Evolutionary conservation across 2,329 filamentous ascomycete species (phyloP), one percentile per base, ranked within the genome.

Genomic region (Colletotrichum sp.): DNA sequence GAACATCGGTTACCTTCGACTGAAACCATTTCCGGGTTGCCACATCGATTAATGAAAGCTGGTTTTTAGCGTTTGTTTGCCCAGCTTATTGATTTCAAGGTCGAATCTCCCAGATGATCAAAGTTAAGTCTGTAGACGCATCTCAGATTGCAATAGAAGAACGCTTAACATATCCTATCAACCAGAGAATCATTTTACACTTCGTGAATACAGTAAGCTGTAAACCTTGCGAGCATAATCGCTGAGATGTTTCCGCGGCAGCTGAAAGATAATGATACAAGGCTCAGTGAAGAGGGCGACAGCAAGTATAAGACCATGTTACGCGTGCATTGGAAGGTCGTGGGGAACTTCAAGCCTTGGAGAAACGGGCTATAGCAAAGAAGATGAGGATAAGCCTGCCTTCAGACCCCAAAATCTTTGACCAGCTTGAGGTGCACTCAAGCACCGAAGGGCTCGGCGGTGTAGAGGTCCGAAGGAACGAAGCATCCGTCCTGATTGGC

Each of bases 181-280:
- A 36, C 34, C 1, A 36, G 6, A 36, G 34, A 4, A 36, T 36
- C 13, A 36, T 36, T 34, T 36, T 36, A 36, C 3, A 36, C 34
- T 36, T 36, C 1, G 7, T 36, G 34, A 2, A 16, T 16, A 36
- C 1, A 2, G 3, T 16, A 1, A 36, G 34, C 34, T 36, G 1
- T 36, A 2, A 36, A 16, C 6, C 34, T 36, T 4, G 4, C 3
- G 15, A 36, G 34, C 34, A 36, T 36, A 36, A 36, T 1, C 13
- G 34, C 34, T 36, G 34, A 36, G 34, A 36, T 36, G 34, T 16
- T 3, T 36, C 13, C 1, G 34, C 13, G 34, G 34, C 34, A 36
- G 34, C 34, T 34, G 32, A 6, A 34, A 2, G 32, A 3, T 34
- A 7, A 15, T 34, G 1, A 15, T 34, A 34, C 32, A 6, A 34